A percentile compares a stretch with the other conserved stretches of the same genome.
phyloP scores from a whole-genome alignment of 805 yeast species.

The Vanderwaltozyma yarrowii region DNA sequence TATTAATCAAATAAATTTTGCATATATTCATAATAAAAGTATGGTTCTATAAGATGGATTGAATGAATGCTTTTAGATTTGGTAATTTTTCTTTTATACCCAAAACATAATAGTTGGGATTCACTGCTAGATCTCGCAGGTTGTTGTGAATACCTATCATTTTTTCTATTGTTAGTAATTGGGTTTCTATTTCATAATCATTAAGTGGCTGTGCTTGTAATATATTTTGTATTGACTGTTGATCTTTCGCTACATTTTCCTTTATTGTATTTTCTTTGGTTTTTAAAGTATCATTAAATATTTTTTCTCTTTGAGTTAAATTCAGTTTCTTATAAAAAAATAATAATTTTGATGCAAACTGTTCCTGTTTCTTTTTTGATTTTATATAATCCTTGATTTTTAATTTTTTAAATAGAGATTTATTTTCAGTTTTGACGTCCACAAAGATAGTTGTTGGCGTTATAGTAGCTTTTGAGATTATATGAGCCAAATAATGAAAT shows the following conservation, averaged over 20 bases:
- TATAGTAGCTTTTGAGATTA: slow-evolving; percentile 18
- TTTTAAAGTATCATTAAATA: slow-evolving; percentile 10
- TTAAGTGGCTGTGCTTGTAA: slow-evolving; percentile 4
- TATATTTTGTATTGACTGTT: slow-evolving; percentile 3
- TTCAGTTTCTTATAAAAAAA: slow-evolving; percentile 21
- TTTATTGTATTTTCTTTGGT: slow-evolving; percentile 2
- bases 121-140: slow-evolving; percentile 3
- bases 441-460: slow-evolving; percentile 15
- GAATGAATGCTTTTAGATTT: slow-evolving; percentile 2
- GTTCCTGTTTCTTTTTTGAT: slow-evolving; percentile 16
- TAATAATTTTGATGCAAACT: slow-evolving; percentile 18
- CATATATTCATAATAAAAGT: too few relatives aligned
- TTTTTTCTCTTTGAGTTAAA: slow-evolving; percentile 8
- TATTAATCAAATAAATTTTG: too few relatives aligned
- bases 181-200: slow-evolving; percentile 16
- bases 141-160: slow-evolving; percentile 8
- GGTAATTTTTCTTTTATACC: slow-evolving; percentile 20
- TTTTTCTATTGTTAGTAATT: slow-evolving; percentile 15
- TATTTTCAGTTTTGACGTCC: slow-evolving; percentile 20
- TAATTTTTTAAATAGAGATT: slow-evolving; percentile 15
- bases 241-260: slow-evolving; percentile 1
- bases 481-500: slow-evolving; percentile 26
- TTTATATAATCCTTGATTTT: slow-evolving; percentile 14
- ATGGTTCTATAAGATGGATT: background rate
- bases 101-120: slow-evolving; percentile 18